phyloP scores from a whole-genome alignment of 768 basidiomycete species.

The Daedalea quercina region DNA sequence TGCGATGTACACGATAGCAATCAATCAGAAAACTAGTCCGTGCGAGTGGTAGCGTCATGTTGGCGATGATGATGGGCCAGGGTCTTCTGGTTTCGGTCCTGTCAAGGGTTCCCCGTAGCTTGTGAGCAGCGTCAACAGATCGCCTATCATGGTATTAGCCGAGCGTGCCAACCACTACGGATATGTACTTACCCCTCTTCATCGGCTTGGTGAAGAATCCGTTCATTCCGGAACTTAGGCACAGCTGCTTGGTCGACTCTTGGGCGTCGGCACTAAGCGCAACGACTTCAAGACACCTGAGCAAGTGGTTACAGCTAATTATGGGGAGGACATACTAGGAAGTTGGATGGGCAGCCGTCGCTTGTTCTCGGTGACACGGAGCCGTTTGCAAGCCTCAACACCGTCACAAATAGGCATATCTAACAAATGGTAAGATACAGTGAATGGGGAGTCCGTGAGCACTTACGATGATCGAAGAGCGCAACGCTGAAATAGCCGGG shows the following conservation, averaged over 20 bases:
- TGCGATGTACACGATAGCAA: background rate
- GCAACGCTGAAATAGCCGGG: slow-evolving; percentile 67
- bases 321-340: slow-evolving; percentile 40
- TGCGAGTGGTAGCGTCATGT: background rate
- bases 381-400: slow-evolving; percentile 63
- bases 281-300: slow-evolving; percentile 37
- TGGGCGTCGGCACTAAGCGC: slow-evolving; percentile 74
- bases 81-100: slow-evolving; percentile 4
- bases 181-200: slow-evolving; percentile 38
- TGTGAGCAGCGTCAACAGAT: slow-evolving; percentile 45
- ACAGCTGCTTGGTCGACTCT: slow-evolving; percentile 68
- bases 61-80: background rate
- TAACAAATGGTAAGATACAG: slow-evolving; percentile 16
- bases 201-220: slow-evolving; percentile 70
- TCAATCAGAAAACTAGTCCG: no score
- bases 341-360: slow-evolving; percentile 42
- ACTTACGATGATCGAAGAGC: slow-evolving; percentile 69
- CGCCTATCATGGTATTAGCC: slow-evolving; percentile 28
- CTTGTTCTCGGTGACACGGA: slow-evolving; percentile 52
- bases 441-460: background rate
- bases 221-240: slow-evolving; percentile 77
- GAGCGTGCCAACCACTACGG: background rate
- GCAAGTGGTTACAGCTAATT: background rate
- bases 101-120: slow-evolving; percentile 37
- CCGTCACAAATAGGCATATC: slow-evolving; percentile 80